Evolutionary conservation across 306 rosid species (phyloP), one percentile per base, ranked within the genome.

Genomic region (Adenanthera pavonina): DNA sequence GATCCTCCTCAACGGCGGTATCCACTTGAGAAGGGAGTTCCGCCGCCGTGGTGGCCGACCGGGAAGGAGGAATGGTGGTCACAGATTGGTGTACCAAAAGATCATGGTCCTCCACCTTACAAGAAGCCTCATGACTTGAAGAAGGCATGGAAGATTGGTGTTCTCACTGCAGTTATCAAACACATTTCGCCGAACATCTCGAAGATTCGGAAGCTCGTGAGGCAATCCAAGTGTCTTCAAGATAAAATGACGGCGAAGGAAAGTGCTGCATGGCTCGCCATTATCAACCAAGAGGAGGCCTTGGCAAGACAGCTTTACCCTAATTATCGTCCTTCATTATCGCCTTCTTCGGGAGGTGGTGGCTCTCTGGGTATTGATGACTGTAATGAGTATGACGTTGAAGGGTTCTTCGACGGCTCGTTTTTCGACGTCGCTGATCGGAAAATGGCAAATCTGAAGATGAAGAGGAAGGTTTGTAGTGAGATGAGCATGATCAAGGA

Each of bases 191-290:
- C 97, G 40, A 91, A 94, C 80, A 89, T 94, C 17, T 89, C 95
- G 74, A 92, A 89, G 86, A 94, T 94, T 57, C 91, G 94, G 66
- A 94, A 92, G 92, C 97, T 94, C 9, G 97, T 94, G 38, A 87
- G 95, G 77, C 98, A 92, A 68, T 94, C 98, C 3, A 92, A 91
- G 71, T 92, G 97, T 77, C 86, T 94, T 82, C 98, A 94, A 78
- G 98, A 94, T 78, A 94, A 92, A 75, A 94, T 94, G 98, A 92
- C 98, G 0, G 98, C 98, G 1, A 94, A 90, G 90, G 98, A 94
- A 83, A 94, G 95, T 51, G 91, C 95, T 0, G 92, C 95, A 2
- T 94, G 97, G 98, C 95, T 92, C 15, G 95, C 97, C 70, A 87
- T 94, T 69, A 87, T 94, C 79, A 89, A 92, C 72, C 97, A 92